phyloP scores from a whole-genome alignment of 768 basidiomycete genomes.

The Lyophyllum atratum region DNA sequence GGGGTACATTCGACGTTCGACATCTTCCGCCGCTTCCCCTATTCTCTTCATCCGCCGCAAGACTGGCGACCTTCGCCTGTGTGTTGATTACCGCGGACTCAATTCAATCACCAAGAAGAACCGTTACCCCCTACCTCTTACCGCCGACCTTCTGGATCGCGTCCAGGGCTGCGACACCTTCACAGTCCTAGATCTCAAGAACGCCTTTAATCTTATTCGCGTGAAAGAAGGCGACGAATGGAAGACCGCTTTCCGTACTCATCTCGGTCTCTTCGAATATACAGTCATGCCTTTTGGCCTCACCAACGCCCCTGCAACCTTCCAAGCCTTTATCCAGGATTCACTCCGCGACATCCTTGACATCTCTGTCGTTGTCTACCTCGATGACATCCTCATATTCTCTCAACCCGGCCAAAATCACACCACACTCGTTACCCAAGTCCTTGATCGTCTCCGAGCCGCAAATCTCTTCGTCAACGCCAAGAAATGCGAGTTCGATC shows the following conservation, averaged over 20 bases:
- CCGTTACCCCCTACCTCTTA: slow-evolving; percentile 28
- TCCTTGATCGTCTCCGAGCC: slow-evolving; percentile 28
- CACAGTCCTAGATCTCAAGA: too few species aligned
- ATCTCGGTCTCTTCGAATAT: slow-evolving; percentile 38
- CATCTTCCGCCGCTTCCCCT: too few species aligned
- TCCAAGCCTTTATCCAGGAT: slow-evolving; percentile 44
- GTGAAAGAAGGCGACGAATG: slow-evolving; percentile 38
- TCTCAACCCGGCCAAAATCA: slow-evolving; percentile 36
- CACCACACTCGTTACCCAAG: slow-evolving; percentile 8
- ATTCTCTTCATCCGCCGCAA: too few species aligned
- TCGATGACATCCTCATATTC: slow-evolving; percentile 32
- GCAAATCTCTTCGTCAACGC: too few species aligned
- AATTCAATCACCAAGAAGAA: too few species aligned
- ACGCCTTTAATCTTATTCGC: too few species aligned
- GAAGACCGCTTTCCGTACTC: slow-evolving; percentile 44
- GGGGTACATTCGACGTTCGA: too few species aligned
- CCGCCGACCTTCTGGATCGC: slow-evolving; percentile 29
- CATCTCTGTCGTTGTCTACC: slow-evolving; percentile 32
- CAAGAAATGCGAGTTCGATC: too few species aligned
- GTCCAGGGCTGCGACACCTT: too few species aligned
- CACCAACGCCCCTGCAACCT: slow-evolving; percentile 40
- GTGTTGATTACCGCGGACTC: too few species aligned
- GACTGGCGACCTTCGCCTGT: too few species aligned
- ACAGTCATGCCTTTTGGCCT: slow-evolving; percentile 39
- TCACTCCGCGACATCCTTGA: slow-evolving; percentile 37